Conservation (phyloP, 768 basidiomycete genomes). For the Tulasnella calospora region DNA sequence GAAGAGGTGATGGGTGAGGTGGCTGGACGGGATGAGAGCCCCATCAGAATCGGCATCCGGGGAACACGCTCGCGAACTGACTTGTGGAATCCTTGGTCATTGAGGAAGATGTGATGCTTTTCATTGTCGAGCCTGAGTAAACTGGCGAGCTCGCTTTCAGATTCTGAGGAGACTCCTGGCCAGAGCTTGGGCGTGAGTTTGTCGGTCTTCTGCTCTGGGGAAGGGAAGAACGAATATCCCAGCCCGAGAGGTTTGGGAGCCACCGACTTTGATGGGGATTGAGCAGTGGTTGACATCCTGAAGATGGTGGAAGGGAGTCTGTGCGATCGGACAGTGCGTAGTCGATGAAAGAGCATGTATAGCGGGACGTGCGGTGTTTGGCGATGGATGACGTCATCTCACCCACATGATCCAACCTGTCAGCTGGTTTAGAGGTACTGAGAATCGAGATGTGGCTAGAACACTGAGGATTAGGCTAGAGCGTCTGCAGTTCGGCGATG, state of each 20-base stretch:
- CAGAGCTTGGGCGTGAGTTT: conserved; percentile 38
- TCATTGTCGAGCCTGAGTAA: conserved; percentile 38
- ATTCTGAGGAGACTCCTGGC: conserved; percentile 27
- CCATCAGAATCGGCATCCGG: conserved; percentile 11
- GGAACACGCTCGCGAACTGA: conserved; percentile 32
- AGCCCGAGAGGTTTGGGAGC: neutral
- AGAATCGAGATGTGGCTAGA: no score
- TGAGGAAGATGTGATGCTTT: conserved; percentile 54
- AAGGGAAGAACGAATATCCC: neutral
- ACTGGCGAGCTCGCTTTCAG: conserved; percentile 1
- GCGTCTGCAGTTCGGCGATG: no score
- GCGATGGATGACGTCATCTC: neutral
- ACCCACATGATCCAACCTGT: no score
- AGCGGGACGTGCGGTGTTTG: no score
- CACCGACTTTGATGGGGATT: neutral
- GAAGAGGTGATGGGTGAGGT: conserved; percentile 53
- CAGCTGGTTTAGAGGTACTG: no score
- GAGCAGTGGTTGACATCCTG: neutral
- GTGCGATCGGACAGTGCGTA: neutral
- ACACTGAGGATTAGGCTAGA: no score
- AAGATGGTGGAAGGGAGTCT: neutral
- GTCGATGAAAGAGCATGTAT: no score
- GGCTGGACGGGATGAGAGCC: conserved; percentile 39
- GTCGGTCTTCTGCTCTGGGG: neutral
- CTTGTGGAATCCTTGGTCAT: conserved; percentile 48